These are phyloP conservation scores for Eimeria praecox DNA, from an alignment of 169 alveolate species.

Conservation along the genomic window DNA sequence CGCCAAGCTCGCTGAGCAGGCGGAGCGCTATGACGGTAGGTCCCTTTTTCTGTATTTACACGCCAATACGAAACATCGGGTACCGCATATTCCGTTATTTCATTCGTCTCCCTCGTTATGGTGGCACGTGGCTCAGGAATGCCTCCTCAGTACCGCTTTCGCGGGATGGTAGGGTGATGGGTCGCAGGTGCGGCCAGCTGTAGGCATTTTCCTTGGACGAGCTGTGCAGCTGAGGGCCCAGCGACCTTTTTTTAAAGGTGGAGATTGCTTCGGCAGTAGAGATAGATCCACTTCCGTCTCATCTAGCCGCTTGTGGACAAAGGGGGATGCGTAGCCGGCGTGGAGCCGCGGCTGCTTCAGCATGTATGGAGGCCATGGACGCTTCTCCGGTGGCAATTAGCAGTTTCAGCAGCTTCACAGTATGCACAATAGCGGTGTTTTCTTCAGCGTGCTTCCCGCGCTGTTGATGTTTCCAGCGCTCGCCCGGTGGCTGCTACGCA, in stretches of 20 bases:
- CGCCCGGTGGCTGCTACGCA: not conserved
- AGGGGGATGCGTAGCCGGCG: slow-evolving; percentile 61
- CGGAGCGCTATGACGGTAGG: slow-evolving; percentile 99
- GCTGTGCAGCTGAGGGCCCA: slow-evolving; percentile 10
- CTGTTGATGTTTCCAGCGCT: not conserved
- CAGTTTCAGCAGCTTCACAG: not conserved
- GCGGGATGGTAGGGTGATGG: slow-evolving; percentile 73
- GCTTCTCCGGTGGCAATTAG: slow-evolving; percentile 1
- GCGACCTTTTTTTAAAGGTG: slow-evolving; percentile 15
- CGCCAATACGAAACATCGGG: slow-evolving; percentile 30
- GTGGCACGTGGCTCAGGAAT: slow-evolving; percentile 40
- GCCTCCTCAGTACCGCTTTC: slow-evolving; percentile 58
- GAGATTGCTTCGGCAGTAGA: slow-evolving; percentile 11
- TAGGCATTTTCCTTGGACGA: not conserved
- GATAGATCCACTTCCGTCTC: slow-evolving; percentile 26
- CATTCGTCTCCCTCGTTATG: slow-evolving; percentile 60
- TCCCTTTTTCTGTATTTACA: slow-evolving; percentile 21
- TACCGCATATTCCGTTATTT: slow-evolving; percentile 49
- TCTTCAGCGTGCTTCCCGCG: not conserved
- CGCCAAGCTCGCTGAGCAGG: slow-evolving; percentile 99
- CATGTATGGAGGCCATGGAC: not conserved
- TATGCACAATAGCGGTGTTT: slow-evolving; percentile 15
- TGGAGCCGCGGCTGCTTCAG: slow-evolving; percentile 70
- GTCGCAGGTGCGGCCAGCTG: slow-evolving; percentile 80
- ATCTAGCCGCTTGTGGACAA: slow-evolving; percentile 12